Evolutionary conservation across 2,329 filamentous ascomycete genomes (phyloP), one percentile per base, ranked within the genome.

Genomic region (Fusarium musae): DNA sequence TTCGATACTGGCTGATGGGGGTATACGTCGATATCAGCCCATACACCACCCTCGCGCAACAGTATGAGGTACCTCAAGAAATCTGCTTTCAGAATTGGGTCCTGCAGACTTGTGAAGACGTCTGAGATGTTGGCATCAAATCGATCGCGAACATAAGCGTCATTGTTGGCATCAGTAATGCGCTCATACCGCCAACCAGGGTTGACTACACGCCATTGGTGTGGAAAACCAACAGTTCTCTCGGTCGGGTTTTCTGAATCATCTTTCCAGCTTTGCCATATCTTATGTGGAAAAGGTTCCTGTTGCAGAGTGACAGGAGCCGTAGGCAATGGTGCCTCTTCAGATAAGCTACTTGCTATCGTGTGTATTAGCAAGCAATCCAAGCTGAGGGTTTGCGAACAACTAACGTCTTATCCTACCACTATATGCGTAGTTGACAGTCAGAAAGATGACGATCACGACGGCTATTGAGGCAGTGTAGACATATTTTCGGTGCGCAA

Each of bases 1-100:
- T 91, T 88, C 4, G 87, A 86, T 3, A 91, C 89, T 32, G 91
- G 88, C 77, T 91, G 88, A 63, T 93, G 81, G 2, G 91, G 91
- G 5, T 85, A 84, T 0, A 92, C 93, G 75, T 93, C 91, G 68
- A 93, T 93, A 75, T 90, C 88, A 53, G 85, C 86, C 79, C 93
- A 93, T 71, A 93, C 90, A n/a, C 92, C 92, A 46, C 92, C 92
- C 62, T 92, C 86, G 13, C 90, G 90, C 34, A 93, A 85, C 56
- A 93, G 82, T 46, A 90, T 89, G 46, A 90, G 81, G 77, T 90
- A 90, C 72, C 88, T 84, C 81, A 90, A 88, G 76, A 90, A 89
- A 79, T 90, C 88, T 59, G 88, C 88, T 77, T 89, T 89, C 26
- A 90, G 80, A 12, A 90, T 82, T 3, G 85, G 82, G 12, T 88